phyloP scores from a whole-genome alignment of 306 rosid genomes.

The Acacia melanoxylon region DNA sequence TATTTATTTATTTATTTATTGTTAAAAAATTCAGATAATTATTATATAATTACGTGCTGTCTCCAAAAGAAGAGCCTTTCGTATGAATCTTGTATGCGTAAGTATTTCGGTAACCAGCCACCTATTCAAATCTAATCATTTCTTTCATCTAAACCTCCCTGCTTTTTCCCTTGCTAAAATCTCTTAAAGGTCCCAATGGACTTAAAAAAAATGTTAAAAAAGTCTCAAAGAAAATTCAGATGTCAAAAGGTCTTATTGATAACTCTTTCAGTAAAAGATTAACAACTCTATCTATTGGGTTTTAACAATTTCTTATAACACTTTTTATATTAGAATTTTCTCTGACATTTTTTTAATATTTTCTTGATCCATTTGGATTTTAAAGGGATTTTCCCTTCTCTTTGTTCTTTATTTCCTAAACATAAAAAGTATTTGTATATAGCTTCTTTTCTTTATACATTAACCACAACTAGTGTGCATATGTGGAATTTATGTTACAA shows the following conservation, averaged over 20 bases:
- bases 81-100: not conserved
- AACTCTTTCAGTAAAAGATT: too few species aligned
- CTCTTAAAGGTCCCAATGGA: too few species aligned
- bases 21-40: not conserved
- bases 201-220: too few species aligned
- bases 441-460: not conserved
- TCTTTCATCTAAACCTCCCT: not conserved
- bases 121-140: not conserved
- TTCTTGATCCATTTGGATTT: too few species aligned
- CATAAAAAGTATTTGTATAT: not conserved
- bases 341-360: too few species aligned
- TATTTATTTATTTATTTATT: not conserved
- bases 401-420: not conserved
- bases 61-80: not conserved
- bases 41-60: not conserved
- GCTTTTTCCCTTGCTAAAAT: not conserved
- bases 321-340: too few species aligned
- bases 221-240: too few species aligned
- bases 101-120: not conserved
- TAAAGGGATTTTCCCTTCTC: not conserved
- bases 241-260: too few species aligned
- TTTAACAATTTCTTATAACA: too few species aligned
- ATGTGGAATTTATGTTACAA: too few species aligned
- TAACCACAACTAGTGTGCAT: not conserved
- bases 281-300: too few species aligned